Conservation (phyloP, 257 asterid genomes). For the Echites panduratus region DNA sequence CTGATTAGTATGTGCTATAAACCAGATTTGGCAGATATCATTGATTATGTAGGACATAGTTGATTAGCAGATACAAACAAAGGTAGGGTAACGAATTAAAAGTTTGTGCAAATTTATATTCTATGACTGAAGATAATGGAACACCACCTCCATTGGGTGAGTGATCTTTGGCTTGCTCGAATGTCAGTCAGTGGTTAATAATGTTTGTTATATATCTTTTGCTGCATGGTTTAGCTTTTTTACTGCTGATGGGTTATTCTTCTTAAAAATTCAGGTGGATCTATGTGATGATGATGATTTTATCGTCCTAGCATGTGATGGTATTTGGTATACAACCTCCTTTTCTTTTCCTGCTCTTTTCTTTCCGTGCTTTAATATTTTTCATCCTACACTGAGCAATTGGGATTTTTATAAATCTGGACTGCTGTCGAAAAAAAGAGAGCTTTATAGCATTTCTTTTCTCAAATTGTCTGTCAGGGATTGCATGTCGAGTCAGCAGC, state of each 20-base stretch:
- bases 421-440: not conserved
- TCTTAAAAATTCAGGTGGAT: conserved; percentile 55
- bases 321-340: conserved; percentile 58
- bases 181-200: too few species aligned
- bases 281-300: conserved; percentile 86
- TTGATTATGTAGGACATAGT: too few species aligned
- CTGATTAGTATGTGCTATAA: not conserved
- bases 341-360: not conserved
- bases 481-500: conserved; percentile 96
- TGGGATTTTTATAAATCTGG: not conserved
- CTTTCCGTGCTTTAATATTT: not conserved
- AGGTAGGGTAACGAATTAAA: too few species aligned
- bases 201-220: too few species aligned
- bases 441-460: not conserved
- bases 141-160: too few species aligned
- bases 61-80: too few species aligned
- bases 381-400: not conserved
- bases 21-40: too few species aligned
- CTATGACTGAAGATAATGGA: too few species aligned
- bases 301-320: conserved; percentile 93
- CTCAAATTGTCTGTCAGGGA: conserved; percentile 50
- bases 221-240: too few species aligned
- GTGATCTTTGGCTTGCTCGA: too few species aligned
- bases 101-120: too few species aligned
- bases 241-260: conserved; percentile 3